Evolutionary conservation across 2,329 filamentous ascomycete species (phyloP).

Genomic region (Penicillium sp.): DNA sequence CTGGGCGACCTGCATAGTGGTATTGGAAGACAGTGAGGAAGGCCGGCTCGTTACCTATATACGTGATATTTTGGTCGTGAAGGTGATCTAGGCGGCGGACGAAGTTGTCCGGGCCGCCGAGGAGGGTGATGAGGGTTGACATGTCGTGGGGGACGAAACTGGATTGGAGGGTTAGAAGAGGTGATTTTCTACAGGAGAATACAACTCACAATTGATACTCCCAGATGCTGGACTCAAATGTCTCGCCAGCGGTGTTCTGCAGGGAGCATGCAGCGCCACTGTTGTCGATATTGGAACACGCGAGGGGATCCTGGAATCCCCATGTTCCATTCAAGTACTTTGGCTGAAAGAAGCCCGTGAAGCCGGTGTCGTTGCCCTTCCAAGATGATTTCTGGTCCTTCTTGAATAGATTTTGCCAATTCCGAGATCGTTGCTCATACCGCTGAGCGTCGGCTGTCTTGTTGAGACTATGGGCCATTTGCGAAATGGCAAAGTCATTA

Average conservation of each 20-base stretch:
- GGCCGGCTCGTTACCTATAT: slow-evolving; percentile 66
- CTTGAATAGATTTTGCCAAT: slow-evolving; percentile 71
- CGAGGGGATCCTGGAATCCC: slow-evolving; percentile 63
- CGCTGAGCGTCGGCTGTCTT: slow-evolving; percentile 57
- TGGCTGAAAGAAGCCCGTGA: slow-evolving; percentile 71
- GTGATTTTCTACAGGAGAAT: slow-evolving; percentile 35
- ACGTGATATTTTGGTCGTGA: slow-evolving; percentile 63
- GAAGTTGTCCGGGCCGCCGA: slow-evolving; percentile 61
- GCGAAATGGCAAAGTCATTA: slow-evolving; percentile 68
- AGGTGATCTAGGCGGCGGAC: slow-evolving; percentile 62
- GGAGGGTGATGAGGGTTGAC: slow-evolving; percentile 56
- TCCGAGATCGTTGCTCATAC: slow-evolving; percentile 60
- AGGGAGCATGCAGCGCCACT: slow-evolving; percentile 35
- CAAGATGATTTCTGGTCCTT: slow-evolving; percentile 59
- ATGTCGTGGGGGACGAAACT: slow-evolving; percentile 58
- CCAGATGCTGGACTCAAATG: slow-evolving; percentile 39
- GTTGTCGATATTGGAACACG: slow-evolving; percentile 58
- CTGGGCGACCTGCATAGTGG: slow-evolving; percentile 68
- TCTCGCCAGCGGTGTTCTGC: slow-evolving; percentile 34
- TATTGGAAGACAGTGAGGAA: slow-evolving; percentile 69
- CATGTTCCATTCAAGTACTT: slow-evolving; percentile 69
- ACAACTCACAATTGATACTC: slow-evolving; percentile 49
- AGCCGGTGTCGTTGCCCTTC: slow-evolving; percentile 64
- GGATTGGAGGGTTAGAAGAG: slow-evolving; percentile 29
- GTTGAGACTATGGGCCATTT: slow-evolving; percentile 61